These are phyloP conservation scores for Saturnispora ahearnii DNA, from an alignment of 805 yeast species.

Conservation along the genomic window DNA sequence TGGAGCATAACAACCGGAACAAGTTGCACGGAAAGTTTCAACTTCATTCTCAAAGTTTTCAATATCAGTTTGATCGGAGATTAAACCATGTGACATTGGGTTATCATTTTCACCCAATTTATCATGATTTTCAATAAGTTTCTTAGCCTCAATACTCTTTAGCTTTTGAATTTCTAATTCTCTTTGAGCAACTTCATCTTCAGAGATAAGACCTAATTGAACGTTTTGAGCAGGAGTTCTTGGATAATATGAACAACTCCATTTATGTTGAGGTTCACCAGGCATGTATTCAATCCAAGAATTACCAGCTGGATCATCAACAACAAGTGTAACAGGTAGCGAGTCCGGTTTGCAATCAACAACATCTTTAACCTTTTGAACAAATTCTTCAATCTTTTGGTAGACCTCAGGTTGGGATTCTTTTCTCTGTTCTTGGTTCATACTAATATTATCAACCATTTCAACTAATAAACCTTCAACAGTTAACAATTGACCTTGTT, in stretches of 20 bases:
- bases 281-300: conserved; percentile 91
- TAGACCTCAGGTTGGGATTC: conserved; percentile 64
- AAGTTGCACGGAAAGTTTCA: conserved; percentile 84
- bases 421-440: conserved; percentile 77
- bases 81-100: conserved; percentile 46
- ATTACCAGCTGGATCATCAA: conserved; percentile 95
- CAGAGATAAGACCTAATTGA: conserved; percentile 69
- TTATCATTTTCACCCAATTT: conserved; percentile 24
- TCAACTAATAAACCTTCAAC: conserved; percentile 83
- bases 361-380: conserved; percentile 48
- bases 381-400: conserved; percentile 64
- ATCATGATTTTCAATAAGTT: conserved; percentile 22
- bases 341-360: conserved; percentile 59
- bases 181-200: conserved; percentile 51
- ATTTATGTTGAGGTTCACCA: conserved; percentile 80
- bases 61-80: conserved; percentile 62
- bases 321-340: conserved; percentile 65
- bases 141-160: conserved; percentile 12
- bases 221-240: conserved; percentile 87
- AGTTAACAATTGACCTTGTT: conserved; percentile 86
- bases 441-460: conserved; percentile 69
- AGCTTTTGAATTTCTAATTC: conserved; percentile 24
- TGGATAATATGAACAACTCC: conserved; percentile 75
- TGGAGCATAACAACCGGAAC: conserved; percentile 77
- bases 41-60: conserved; percentile 85